Base-by-base conservation (phyloP, 345 rosid genomes). In the Hibiscus syriacus region DNA sequence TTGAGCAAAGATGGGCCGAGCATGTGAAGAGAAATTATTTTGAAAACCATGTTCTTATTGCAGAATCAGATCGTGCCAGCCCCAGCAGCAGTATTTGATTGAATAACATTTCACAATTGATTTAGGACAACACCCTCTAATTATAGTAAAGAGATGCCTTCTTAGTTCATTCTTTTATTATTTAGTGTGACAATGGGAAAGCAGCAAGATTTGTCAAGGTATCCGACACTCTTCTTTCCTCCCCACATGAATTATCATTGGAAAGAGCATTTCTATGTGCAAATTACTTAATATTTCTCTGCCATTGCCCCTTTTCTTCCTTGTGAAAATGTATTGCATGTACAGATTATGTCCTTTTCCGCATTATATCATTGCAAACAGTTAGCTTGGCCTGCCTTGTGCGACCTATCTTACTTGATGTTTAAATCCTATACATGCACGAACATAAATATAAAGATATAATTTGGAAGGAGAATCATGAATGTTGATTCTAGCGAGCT, bases 141-240 rank as follows among this genome's bases (percentile, higher is more conserved):
- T 57, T 65, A 3, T 36, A 39, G 54, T 30, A 26, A 58, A 67
- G 8, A 55, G 32, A 68, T 25, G 66, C 39, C 60, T 41, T 22
- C 17, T 6, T 38, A 19, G 6, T 16, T 49, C n/a, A 59, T 16
- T 57, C 29, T 17, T 23, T 58, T 54, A 23, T 12, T 54, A 25
- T 12, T 12, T 59, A 57, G 62, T 8, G 41, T 23, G 46, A 64
- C 39, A 59, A 63, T 32, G 11, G 45, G 55, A 60, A 70, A 38
- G 57, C 38, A 77, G 30, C 54, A 69, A 38, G 66, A 32, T 19
- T 46, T 8, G 83, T 77, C 75, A 82, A 80, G 78, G 72, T 75
- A 72, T 78, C 80, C 80, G 79, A 75, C 79, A 73, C 70, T 72
- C 63, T 76, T 80, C 81, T 75, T 76, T 72, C 62, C 41, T 63